Percentiles rank a stretch among this genome's conserved stretches.
phyloP scores from a whole-genome alignment of 768 basidiomycete genomes.

The Russula sp. region DNA sequence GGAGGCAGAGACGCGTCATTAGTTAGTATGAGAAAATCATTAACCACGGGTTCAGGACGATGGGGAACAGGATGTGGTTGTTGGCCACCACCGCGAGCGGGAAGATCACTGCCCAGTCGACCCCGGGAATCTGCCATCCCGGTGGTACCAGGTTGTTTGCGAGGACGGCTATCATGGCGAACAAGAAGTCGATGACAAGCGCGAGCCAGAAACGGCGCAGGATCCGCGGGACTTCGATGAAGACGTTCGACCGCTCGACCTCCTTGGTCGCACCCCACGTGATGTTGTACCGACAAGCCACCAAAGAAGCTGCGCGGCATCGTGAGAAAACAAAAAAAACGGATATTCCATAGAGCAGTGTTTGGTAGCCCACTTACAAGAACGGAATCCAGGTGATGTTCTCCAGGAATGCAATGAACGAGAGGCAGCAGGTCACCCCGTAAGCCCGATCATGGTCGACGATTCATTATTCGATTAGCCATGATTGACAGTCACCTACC shows the following conservation, averaged over 20 bases:
- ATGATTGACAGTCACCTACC: too few species aligned
- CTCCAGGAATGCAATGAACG: conserved; percentile 53
- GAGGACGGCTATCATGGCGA: conserved; percentile 54
- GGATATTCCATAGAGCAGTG: not conserved
- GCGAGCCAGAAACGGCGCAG: conserved; percentile 70
- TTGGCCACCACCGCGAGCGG: conserved; percentile 64
- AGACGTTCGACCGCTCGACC: conserved; percentile 85
- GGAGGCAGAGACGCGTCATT: not conserved
- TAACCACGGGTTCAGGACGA: conserved; percentile 83
- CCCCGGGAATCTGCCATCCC: conserved; percentile 57
- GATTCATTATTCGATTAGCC: too few species aligned
- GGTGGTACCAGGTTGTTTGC: conserved; percentile 46
- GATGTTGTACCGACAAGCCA: conserved; percentile 53
- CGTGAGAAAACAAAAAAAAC: not conserved
- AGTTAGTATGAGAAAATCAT: conserved; percentile 69
- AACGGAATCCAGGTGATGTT: conserved; percentile 64
- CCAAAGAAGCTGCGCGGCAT: conserved; percentile 38
- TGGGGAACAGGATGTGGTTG: conserved; percentile 71
- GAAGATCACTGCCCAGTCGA: conserved; percentile 69
- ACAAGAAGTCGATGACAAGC: conserved; percentile 48
- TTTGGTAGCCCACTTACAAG: conserved; percentile 49
- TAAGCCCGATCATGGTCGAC: too few species aligned
- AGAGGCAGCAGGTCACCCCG: too few species aligned
- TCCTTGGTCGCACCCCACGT: conserved; percentile 59
- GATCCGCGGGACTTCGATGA: conserved; percentile 83